phyloP scores from a whole-genome alignment of 169 alveolate species.

The Neospora caninum region DNA sequence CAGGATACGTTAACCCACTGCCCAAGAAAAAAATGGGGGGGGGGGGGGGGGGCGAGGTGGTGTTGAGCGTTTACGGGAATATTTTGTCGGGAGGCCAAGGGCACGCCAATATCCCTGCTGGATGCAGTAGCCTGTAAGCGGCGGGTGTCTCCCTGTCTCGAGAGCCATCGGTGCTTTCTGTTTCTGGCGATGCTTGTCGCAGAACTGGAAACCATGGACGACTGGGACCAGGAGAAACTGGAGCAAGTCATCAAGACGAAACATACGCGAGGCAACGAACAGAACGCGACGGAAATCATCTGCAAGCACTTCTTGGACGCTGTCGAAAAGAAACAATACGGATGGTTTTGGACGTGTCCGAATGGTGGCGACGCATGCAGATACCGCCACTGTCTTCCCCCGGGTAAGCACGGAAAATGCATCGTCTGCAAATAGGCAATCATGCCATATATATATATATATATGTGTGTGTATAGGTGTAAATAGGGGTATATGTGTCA shows the following conservation, averaged over 20 bases:
- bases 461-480: not conserved
- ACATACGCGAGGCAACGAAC: slow-evolving; percentile 70
- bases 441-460: not conserved
- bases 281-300: slow-evolving; percentile 89
- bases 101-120: no score
- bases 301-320: slow-evolving; percentile 97
- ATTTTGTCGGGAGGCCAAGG: no score
- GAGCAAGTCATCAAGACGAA: slow-evolving; percentile 79
- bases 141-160: no score
- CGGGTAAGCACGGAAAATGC: slow-evolving; percentile 80
- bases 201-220: slow-evolving; percentile 75
- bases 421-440: no score
- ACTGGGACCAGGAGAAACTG: slow-evolving; percentile 76
- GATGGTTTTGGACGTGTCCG: slow-evolving; percentile 99
- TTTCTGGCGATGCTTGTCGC: not conserved
- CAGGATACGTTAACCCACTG: no score
- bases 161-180: not conserved
- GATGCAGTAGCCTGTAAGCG: no score
- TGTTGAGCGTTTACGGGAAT: no score
- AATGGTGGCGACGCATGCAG: slow-evolving; percentile 98
- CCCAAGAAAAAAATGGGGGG: no score
- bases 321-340: slow-evolving; percentile 94
- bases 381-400: slow-evolving; percentile 97
- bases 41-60: no score
- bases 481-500: not conserved